phyloP scores from a whole-genome alignment of 2,329 filamentous ascomycete species.

The Lojkania enalia region DNA sequence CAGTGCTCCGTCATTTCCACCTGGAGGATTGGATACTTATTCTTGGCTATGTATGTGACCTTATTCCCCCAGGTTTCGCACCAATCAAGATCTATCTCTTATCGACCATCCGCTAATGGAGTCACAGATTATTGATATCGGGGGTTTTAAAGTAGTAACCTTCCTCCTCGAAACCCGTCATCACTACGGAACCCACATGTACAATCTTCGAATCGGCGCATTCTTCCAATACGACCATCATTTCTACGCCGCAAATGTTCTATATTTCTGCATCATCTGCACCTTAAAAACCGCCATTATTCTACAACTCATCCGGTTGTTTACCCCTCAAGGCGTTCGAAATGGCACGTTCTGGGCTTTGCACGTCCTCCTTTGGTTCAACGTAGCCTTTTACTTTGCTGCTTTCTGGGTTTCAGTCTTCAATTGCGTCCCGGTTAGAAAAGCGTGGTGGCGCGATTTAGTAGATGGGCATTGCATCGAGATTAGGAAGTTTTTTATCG shows the following conservation, averaged over 20 bases:
- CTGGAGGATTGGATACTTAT: neutral
- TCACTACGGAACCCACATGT: neutral
- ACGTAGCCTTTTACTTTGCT: neutral
- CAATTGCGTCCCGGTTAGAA: neutral
- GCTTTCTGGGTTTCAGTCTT: neutral
- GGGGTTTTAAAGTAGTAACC: neutral
- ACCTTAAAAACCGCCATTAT: conserved; percentile 1
- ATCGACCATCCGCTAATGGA: too few relatives aligned
- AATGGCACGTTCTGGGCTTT: neutral
- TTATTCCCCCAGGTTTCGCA: too few relatives aligned
- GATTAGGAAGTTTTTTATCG: neutral
- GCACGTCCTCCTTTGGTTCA: neutral
- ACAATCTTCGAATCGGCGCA: neutral
- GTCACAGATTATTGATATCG: neutral
- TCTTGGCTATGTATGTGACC: neutral
- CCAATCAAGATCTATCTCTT: too few relatives aligned
- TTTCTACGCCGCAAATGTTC: neutral
- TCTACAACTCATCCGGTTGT: neutral
- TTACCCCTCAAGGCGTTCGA: neutral
- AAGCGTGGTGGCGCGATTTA: neutral
- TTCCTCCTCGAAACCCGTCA: neutral
- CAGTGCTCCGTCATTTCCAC: neutral
- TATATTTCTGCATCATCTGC: neutral
- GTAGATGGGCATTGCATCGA: neutral
- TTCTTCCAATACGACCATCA: conserved; percentile 1